Evolutionary conservation across 1,139 yeast genomes (phyloP), one percentile per base, ranked within the genome.

Genomic region (Lodderomyces beijingensis): DNA sequence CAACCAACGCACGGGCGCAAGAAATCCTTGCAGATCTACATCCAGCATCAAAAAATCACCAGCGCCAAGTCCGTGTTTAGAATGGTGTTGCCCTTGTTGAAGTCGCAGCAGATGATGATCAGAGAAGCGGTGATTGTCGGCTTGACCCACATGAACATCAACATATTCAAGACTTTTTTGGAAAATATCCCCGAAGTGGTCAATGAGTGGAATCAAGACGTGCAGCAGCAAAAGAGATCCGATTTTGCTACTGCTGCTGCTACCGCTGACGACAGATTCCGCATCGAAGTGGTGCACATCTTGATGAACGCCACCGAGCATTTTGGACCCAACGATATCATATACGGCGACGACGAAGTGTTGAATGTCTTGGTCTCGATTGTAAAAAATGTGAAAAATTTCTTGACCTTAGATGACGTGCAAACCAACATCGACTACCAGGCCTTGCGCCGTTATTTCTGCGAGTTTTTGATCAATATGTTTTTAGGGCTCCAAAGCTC

Each of bases 31-130:
- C 89, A 85, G 44, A 73, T 85, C 50, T 78, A 82, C 46, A 81
- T 86, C 31, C 95, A 87, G 45, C 95, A 86, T 49, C 95, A 88
- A 50, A 81, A 87, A 33, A 89, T 93, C 34, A 89, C 95, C 0
- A 86, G 96, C 42, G 97, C 96, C 0, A 79, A 84, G 42, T 82
- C 95, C 0, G 80, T 93, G 2, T 93, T 93, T 59, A 71, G 84
- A 36, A 79, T 91, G 83, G 93, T 88, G 0, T 62, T 87, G 26
- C 96, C 96, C 0, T 60, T 91, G 21, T 59, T 93, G 33, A 80
- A 76, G 23, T 79, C 88, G 0, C 77, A 79, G 5, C 88, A 86
- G 42, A 69, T 75, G 1, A 70, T 79, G 47, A 77, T 91, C 5
- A 70, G 87, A 39, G 96, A 89, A 45, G 91, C 97, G 0, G 79